Percentiles rank a stretch among this genome's conserved stretches.
These are phyloP conservation scores for Oryza rufipogon DNA, from an alignment of 176 grass and related monocot genomes.

Conservation along the genomic window DNA sequence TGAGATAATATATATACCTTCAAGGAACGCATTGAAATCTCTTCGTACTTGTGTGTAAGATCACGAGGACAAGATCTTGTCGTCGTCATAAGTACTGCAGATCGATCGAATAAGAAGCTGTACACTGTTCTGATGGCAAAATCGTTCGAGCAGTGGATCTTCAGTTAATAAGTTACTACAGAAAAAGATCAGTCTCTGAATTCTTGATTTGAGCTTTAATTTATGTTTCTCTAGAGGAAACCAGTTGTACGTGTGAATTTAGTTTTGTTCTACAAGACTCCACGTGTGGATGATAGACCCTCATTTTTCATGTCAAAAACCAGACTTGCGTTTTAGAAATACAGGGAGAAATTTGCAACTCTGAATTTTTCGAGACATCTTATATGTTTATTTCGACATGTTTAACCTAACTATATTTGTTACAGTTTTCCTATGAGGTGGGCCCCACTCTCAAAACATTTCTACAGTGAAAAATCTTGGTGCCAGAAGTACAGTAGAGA, in stretches of 20 bases:
- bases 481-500: conserved; percentile 24
- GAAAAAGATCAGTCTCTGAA: conserved; percentile 17
- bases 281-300: neutral
- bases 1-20: neutral
- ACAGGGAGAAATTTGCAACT: neutral
- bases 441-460: neutral
- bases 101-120: neutral
- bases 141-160: neutral
- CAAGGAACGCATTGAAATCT: neutral
- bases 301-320: neutral
- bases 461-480: conserved; percentile 12
- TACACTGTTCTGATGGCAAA: conserved; percentile 18
- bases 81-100: conserved; percentile 8
- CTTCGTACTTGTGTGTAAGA: conserved; percentile 30
- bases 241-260: neutral
- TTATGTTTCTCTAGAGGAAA: neutral
- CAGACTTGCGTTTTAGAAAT: neutral
- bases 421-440: neutral
- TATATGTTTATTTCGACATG: too few relatives aligned
- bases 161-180: neutral
- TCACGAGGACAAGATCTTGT: conserved; percentile 43
- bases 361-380: too few relatives aligned
- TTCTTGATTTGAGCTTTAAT: neutral
- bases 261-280: neutral
- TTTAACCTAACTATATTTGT: too few relatives aligned